Evolutionary conservation across 352 stramenopile genomes (phyloP), one percentile per base, ranked within the genome.

Genomic region (Phytophthora kernoviae): DNA sequence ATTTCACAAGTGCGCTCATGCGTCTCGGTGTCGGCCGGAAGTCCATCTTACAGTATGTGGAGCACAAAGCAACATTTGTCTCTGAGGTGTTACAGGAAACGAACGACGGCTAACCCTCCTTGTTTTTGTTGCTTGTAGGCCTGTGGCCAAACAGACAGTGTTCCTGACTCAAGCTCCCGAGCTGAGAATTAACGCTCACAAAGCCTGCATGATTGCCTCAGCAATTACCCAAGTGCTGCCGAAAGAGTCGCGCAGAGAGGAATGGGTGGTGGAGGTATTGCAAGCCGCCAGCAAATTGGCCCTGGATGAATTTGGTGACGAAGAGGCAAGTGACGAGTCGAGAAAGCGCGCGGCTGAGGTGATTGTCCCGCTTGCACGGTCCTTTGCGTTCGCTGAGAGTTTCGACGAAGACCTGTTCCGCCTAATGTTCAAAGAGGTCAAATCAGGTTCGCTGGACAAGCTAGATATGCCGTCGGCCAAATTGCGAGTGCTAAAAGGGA

Each of bases 371-470:
- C 70, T 92, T 1, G 69, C 68, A 30, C 78, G 73, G 8, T 78
- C 78, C 4, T 84, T 85, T 21, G 45, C 76, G 32, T 72, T 87
- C 15, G 79, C 72, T 1, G 75, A 82, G 4, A 55, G 70, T n/a
- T 92, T 88, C 39, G 70, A 89, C 42, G 70, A 81, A 20, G 70
- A 65, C 36, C 58, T 90, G 26, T 82, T 83, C 39, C 58, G 58
- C 7, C 53, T 58, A 15, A 46, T 73, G 5, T 90, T 92, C 37
- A 14, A 72, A 11, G 65, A 77, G 30, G 54, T 85, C 2, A 81
- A 81, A 46, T 62, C 51, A 4, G 77, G 69, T 2, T 44, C 59
- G 0, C 55, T 90, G 34, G 77, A 87, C 21, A 71, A 73, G 9
- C 52, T 68, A 8, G 48, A 59, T 12, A 34, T 70, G 10, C 64